A percentile compares a stretch with the other conserved stretches of the same genome.
Conservation (phyloP, 225 moss, liverwort and hornwort genomes). For the Marchantia paleacea region DNA sequence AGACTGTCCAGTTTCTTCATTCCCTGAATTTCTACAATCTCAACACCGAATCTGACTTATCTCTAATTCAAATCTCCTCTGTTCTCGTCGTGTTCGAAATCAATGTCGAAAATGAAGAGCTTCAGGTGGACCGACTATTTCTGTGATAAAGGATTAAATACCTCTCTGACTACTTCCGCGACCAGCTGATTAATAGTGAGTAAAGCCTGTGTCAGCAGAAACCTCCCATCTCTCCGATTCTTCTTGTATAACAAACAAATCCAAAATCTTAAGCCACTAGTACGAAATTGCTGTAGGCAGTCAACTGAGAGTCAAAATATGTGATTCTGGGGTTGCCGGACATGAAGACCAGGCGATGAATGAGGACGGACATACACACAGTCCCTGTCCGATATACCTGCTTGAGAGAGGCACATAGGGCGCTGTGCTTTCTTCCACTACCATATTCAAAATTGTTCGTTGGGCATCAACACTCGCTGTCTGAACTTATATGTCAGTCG, state of each 20-base stretch:
- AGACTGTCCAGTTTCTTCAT: too few relatives aligned
- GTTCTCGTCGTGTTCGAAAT: too few relatives aligned
- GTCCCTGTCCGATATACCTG: not conserved
- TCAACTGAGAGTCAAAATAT: not conserved
- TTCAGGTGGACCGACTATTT: not conserved
- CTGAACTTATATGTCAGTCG: not conserved
- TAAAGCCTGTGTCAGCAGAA: not conserved
- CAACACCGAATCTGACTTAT: too few relatives aligned
- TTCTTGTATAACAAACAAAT: not conserved
- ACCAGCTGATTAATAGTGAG: not conserved
- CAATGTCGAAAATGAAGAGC: too few relatives aligned
- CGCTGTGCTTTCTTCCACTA: constrained; percentile 5
- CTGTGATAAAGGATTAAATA: not conserved
- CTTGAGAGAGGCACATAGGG: constrained; percentile 1
- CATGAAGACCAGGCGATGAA: not conserved
- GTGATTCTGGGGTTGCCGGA: too few relatives aligned
- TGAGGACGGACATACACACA: not conserved
- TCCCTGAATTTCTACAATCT: too few relatives aligned
- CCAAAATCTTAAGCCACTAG: not conserved
- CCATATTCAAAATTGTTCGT: not conserved
- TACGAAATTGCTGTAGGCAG: not conserved
- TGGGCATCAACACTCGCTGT: not conserved
- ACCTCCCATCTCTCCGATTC: too few relatives aligned
- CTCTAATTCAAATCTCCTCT: too few relatives aligned
- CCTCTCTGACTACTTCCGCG: not conserved